Conservation (phyloP, 305 asterid species). For the Solanum hybrid region DNA sequence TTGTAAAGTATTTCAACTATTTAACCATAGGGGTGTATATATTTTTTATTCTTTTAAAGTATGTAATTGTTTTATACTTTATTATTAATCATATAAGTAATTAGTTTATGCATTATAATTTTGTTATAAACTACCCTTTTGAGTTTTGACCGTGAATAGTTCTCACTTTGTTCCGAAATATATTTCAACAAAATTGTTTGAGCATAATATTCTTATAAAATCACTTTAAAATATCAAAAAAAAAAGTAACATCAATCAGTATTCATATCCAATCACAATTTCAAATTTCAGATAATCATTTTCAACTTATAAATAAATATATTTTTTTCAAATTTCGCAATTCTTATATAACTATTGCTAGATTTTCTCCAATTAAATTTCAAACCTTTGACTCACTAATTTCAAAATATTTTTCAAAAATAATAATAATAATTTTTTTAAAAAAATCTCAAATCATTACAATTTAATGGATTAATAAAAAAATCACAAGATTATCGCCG, state of each 20-base stretch:
- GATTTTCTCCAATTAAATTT: background rate
- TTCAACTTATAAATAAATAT: background rate
- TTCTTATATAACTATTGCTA: background rate
- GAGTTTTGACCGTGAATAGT: background rate
- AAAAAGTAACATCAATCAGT: background rate
- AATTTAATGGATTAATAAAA: background rate
- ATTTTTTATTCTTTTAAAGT: too few species aligned
- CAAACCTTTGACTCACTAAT: background rate
- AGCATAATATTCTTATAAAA: background rate
- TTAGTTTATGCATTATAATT: background rate
- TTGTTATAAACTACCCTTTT: background rate
- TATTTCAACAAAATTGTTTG: background rate
- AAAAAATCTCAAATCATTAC: background rate
- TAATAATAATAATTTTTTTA: too few species aligned
- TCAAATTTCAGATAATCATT: background rate
- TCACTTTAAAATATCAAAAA: too few species aligned
- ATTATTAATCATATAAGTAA: background rate
- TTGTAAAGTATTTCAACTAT: background rate
- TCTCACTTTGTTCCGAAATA: background rate
- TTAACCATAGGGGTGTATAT: too few species aligned
- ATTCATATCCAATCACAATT: background rate
- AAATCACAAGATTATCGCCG: conserved; percentile 22
- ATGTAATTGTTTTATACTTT: background rate
- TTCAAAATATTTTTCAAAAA: background rate
- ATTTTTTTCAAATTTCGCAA: background rate